A percentile compares a stretch with the other conserved stretches of the same genome.
These are phyloP conservation scores for Yamadazyma epiphylla DNA, from an alignment of 1,139 yeast species.

Conservation along the genomic window DNA sequence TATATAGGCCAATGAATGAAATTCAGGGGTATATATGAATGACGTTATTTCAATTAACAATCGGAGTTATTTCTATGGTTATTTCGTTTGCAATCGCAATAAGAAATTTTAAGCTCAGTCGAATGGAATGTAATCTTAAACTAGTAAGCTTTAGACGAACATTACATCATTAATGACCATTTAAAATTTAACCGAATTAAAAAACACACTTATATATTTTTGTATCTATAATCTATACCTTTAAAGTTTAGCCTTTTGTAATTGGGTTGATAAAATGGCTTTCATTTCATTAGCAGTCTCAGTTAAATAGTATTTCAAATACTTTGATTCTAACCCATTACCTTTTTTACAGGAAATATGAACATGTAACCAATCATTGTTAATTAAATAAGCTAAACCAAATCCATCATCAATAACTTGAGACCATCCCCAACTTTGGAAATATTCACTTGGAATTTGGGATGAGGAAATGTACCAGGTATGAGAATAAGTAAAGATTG, in stretches of 20 bases:
- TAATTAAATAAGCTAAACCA: slow-evolving; percentile 92
- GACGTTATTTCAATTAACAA: too few relatives aligned
- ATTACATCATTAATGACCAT: too few relatives aligned
- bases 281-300: slow-evolving; percentile 82
- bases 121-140: too few relatives aligned
- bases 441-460: slow-evolving; percentile 82
- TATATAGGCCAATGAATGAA: too few relatives aligned
- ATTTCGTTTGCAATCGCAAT: too few relatives aligned
- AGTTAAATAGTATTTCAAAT: slow-evolving; percentile 65
- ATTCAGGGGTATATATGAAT: too few relatives aligned
- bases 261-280: slow-evolving; percentile 51
- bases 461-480: slow-evolving; percentile 90
- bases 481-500: slow-evolving; percentile 68
- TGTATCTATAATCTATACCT: not conserved
- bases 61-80: too few relatives aligned
- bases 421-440: slow-evolving; percentile 95
- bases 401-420: slow-evolving; percentile 93
- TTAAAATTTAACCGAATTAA: too few relatives aligned
- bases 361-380: slow-evolving; percentile 79
- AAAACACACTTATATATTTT: too few relatives aligned
- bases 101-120: too few relatives aligned
- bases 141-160: too few relatives aligned
- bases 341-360: slow-evolving; percentile 78
- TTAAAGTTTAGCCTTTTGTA: slow-evolving; percentile 32
- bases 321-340: slow-evolving; percentile 63